Evolutionary conservation across 176 grass and related monocot genomes (phyloP), one percentile per base, ranked within the genome.

Genomic region (Juncus inflexus): DNA sequence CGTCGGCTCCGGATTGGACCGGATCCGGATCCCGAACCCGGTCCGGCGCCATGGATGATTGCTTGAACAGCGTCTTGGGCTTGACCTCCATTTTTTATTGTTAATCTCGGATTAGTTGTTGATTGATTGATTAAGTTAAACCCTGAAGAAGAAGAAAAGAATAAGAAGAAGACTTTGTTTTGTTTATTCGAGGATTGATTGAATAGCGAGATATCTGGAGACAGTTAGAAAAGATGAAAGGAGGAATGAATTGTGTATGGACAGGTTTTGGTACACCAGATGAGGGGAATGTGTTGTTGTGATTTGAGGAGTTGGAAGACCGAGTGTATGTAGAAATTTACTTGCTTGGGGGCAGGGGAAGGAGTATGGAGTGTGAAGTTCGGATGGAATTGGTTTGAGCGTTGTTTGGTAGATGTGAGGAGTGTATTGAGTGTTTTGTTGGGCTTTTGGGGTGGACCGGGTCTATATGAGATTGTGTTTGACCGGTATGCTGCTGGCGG

Each of bases 21-120:
- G 7, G 37, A 0, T 66, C 15, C 3, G 52, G 13, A 63, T 55
- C 4, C 35, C 54, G 3, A 15, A 65, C 58, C 49, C 54, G n/a
- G 3, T 78, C 78, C 45, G 89, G 88, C 57, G 94, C 85, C 59
- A 92, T 37, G n/a, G 94, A 99, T 39, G 89, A 99, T 77, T 90
- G 85, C 73, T 78, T 99, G 9, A 87, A 87, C 50, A 92, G 74
- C 57, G 9, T 81, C 70, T 50, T 60, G 12, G 73, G 6, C 40
- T 45, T 12, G 67, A 64, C 75, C 67, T 89, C 53, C 77, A 64
- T 47, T 80, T 84, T 78, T 91, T 88, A 38, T 1, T 42, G 50
- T 11, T n/a, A 15, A 28, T 5, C 68, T 35, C 42, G 5, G 52
- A 52, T 28, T 63, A 40, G 15, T 15, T 12, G 15, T 72, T 6